Conservation (phyloP, 2,329 filamentous ascomycete genomes). For the Plectosphaerella sp. region DNA sequence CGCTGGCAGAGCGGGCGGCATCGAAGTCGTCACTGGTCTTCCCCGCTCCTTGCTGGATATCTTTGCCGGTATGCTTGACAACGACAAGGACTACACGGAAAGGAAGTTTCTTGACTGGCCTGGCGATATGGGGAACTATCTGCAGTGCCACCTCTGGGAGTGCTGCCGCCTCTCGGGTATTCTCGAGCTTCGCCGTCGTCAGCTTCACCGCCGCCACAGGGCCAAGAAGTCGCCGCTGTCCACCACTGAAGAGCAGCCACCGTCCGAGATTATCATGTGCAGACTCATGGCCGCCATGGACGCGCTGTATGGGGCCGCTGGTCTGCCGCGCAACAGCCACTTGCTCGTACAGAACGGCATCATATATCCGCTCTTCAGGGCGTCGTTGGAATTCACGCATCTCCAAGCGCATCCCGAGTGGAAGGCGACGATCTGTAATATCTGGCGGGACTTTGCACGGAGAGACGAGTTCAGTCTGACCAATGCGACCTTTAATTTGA, state of each 20-base stretch:
- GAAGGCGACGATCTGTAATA: conserved; percentile 9
- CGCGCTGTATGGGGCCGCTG: conserved; percentile 12
- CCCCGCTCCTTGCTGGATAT: conserved; percentile 20
- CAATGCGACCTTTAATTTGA: conserved; percentile 2
- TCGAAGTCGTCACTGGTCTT: conserved; percentile 22
- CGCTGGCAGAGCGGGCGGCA: conserved; percentile 7
- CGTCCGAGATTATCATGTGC: conserved; percentile 15
- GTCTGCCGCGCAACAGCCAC: conserved; percentile 10
- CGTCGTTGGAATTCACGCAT: conserved; percentile 17
- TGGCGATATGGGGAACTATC: conserved; percentile 17
- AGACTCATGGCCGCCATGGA: conserved; percentile 19
- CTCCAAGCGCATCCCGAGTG: conserved; percentile 10
- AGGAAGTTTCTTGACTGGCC: conserved; percentile 15
- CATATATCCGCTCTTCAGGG: conserved; percentile 19
- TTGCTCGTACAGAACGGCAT: conserved; percentile 19
- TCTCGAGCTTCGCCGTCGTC: conserved; percentile 13
- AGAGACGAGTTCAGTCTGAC: conserved; percentile 5
- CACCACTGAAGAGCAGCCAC: background rate
- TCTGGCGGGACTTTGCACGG: background rate
- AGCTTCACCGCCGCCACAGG: background rate
- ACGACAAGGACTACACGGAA: conserved; percentile 10
- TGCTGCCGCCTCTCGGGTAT: conserved; percentile 18
- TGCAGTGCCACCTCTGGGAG: conserved; percentile 23
- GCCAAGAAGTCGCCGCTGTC: background rate
- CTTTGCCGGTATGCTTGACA: conserved; percentile 12